phyloP scores from a whole-genome alignment of 2,329 filamentous ascomycete genomes.

The Penicillium sp. region DNA sequence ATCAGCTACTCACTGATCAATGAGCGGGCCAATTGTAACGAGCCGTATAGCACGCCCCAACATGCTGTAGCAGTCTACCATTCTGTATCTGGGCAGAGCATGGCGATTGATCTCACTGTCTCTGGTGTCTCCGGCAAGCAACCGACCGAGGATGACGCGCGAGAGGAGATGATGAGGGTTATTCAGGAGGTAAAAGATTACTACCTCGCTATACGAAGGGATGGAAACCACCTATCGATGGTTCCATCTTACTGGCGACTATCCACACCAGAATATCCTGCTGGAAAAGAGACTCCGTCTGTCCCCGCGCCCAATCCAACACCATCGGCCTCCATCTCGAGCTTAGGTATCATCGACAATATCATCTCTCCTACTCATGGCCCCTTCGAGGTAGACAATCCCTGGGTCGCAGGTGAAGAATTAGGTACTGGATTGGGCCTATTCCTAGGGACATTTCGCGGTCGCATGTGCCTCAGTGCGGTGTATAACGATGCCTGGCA shows the following conservation, averaged over 20 bases:
- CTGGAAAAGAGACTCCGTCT: slow-evolving; percentile 6
- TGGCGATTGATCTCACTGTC: slow-evolving; percentile 22
- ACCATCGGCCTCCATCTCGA: slow-evolving; percentile 25
- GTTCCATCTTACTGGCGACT: slow-evolving; percentile 23
- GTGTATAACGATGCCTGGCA: slow-evolving; percentile 51
- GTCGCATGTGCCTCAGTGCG: slow-evolving; percentile 39
- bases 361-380: slow-evolving; percentile 32
- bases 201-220: slow-evolving; percentile 19
- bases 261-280: slow-evolving; percentile 19
- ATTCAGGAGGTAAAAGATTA: slow-evolving; percentile 16
- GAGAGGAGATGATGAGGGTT: slow-evolving; percentile 10
- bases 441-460: slow-evolving; percentile 45
- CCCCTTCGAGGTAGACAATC: slow-evolving; percentile 30
- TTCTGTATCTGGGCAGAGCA: slow-evolving; percentile 23
- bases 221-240: slow-evolving; percentile 20
- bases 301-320: slow-evolving; percentile 18
- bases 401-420: slow-evolving; percentile 51
- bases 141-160: background rate
- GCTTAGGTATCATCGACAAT: slow-evolving; percentile 33
- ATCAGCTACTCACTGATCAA: slow-evolving; percentile 27
- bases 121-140: background rate
- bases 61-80: slow-evolving; percentile 26
- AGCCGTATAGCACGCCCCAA: slow-evolving; percentile 15
- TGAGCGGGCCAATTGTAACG: slow-evolving; percentile 21
- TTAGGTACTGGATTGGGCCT: slow-evolving; percentile 41